Evolutionary conservation across 306 rosid species (phyloP).

Genomic region (Delonix regia): DNA sequence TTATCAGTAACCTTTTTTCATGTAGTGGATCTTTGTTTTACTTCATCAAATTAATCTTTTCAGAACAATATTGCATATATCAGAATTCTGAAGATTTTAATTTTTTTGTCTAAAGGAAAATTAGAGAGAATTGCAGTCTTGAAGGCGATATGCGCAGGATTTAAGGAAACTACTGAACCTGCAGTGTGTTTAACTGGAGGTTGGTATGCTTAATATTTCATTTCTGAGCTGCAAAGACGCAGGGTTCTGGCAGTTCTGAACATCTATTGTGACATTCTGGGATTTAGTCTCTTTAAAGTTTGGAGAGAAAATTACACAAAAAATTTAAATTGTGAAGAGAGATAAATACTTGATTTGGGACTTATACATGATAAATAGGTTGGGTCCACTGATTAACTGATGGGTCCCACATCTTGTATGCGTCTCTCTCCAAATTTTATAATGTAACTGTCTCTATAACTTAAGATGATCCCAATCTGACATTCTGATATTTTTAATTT

Average conservation of each 20-base stretch:
- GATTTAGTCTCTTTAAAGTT: neutral
- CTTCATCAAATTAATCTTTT: neutral
- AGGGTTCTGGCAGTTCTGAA: constrained; percentile 1
- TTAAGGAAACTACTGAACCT: constrained; percentile 83
- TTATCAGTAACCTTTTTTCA: neutral
- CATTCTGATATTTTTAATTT: neutral
- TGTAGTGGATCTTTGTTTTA: neutral
- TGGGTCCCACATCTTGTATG: neutral
- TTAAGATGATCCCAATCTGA: neutral
- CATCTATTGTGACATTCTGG: neutral
- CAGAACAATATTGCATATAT: constrained; percentile 1
- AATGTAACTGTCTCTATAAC: neutral
- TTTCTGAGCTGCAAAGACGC: constrained; percentile 5
- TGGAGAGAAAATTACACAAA: neutral
- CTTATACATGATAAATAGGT: neutral
- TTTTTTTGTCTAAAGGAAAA: constrained; percentile 64
- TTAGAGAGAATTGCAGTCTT: constrained; percentile 76
- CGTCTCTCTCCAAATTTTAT: neutral
- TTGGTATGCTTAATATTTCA: constrained; percentile 37
- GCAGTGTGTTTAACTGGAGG: constrained; percentile 81
- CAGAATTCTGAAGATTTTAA: constrained; percentile 35
- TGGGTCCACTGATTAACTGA: neutral
- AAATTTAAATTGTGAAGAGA: neutral
- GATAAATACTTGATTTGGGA: neutral
- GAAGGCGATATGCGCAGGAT: constrained; percentile 90